phyloP scores from a whole-genome alignment of 257 asterid genomes.

The Scutellaria minor region DNA sequence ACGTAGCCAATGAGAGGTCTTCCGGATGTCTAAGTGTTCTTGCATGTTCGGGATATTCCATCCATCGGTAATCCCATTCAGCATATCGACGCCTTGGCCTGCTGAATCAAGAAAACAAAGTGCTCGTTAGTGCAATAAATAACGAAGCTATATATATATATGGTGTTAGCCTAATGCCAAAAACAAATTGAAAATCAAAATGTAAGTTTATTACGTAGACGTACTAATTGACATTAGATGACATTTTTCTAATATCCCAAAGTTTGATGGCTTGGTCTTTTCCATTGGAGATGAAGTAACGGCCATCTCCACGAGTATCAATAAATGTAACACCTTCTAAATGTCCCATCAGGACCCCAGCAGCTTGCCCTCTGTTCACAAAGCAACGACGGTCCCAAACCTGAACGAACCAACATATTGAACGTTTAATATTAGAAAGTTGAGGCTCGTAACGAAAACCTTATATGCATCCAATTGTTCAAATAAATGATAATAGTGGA shows the following conservation, averaged over 20 bases:
- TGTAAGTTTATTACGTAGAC: constrained; percentile 26
- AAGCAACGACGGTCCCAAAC: constrained; percentile 98
- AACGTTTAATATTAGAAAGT: neutral
- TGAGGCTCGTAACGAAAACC: neutral
- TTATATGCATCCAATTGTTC: constrained; percentile 7
- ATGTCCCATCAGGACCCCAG: constrained; percentile 92
- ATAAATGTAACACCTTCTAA: constrained; percentile 88
- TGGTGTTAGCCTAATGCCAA: neutral
- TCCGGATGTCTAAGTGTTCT: constrained; percentile 52
- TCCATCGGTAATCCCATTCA: constrained; percentile 93
- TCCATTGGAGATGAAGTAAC: constrained; percentile 90
- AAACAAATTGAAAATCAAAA: constrained; percentile 10
- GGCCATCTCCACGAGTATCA: constrained; percentile 97
- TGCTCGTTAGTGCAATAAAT: neutral
- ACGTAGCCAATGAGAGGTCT: constrained; percentile 84
- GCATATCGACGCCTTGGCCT: constrained; percentile 47
- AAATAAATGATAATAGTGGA: neutral
- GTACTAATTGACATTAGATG: constrained; percentile 84
- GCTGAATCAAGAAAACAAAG: constrained; percentile 52
- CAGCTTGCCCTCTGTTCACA: constrained; percentile 57
- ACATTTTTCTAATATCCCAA: constrained; percentile 96
- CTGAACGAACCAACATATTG: constrained; percentile 42
- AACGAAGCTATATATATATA: neutral
- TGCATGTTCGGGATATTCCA: constrained; percentile 69
- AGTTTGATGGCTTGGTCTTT: constrained; percentile 92